Conservation (phyloP, 2,329 filamentous ascomycete species). For the Chalaropsis thielavioides region DNA sequence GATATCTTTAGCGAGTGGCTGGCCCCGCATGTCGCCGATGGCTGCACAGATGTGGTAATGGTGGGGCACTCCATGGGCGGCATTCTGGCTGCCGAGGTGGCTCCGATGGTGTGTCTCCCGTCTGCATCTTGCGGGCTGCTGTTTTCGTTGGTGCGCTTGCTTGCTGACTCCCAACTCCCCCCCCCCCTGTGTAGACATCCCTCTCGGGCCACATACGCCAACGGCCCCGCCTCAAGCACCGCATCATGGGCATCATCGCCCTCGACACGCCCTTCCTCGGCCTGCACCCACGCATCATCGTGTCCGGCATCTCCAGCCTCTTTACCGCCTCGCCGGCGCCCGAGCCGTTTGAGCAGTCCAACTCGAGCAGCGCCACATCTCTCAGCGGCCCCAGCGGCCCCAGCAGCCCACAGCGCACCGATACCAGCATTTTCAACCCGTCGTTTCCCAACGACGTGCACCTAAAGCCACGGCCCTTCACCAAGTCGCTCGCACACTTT, state of each 20-base stretch:
- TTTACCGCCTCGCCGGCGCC: conserved; percentile 37
- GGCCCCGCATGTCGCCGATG: conserved; percentile 55
- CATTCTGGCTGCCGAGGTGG: conserved; percentile 65
- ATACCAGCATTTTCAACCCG: conserved; percentile 54
- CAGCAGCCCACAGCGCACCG: conserved; percentile 15
- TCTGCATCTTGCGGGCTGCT: neutral
- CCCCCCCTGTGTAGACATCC: neutral
- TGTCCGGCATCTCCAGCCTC: conserved; percentile 66
- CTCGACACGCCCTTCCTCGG: conserved; percentile 80
- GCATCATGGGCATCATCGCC: conserved; percentile 64
- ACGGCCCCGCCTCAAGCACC: conserved; percentile 43
- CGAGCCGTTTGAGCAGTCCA: neutral
- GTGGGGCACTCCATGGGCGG: conserved; percentile 87
- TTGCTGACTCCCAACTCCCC: too few relatives aligned
- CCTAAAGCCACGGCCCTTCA: conserved; percentile 53
- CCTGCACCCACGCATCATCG: conserved; percentile 74
- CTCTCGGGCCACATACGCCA: neutral
- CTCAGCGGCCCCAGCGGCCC: neutral
- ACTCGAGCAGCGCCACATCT: neutral
- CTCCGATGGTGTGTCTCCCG: conserved; percentile 38
- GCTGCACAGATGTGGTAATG: conserved; percentile 59
- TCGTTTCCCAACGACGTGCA: conserved; percentile 60
- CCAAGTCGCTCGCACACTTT: conserved; percentile 58
- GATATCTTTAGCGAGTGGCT: conserved; percentile 79
- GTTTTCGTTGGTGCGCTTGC: neutral